Base-by-base conservation (phyloP, 2,329 filamentous ascomycete genomes). In the Parasarocladium wereldwijsianum region DNA sequence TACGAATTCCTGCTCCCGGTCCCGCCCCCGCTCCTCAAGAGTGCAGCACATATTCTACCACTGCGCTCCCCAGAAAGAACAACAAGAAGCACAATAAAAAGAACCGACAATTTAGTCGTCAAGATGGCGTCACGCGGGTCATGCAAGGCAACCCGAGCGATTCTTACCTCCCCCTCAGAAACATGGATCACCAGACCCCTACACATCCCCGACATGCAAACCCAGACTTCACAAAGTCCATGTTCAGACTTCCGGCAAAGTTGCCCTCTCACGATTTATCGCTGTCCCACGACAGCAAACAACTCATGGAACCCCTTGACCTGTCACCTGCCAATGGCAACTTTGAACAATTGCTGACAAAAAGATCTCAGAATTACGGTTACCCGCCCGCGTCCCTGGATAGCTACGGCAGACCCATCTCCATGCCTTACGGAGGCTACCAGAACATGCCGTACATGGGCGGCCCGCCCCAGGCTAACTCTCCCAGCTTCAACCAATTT, bases 321-420 rank as follows among this genome's bases (percentile, higher is more conserved):
- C 55, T 85, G 34, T 75, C 76, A 38, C 78, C 78, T 35, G 70
- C 74, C 46, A 76, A 61, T 48, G 70, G 71, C 46, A 65, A 74
- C 40, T 83, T 77, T 66, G 77, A 86, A 52, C 65, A 86, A 52
- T 65, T 68, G 70, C 78, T 86, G 63, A 84, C 71, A 46, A 55
- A 65, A 43, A 69, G 68, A 57, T 59, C 68, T 49, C 79, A 87
- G 76, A 65, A 59, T 38, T 74, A 65, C 50, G 62, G 59, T 32
- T 78, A 64, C 39, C 55, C 53, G 19, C 66, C 65, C 10, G 50
- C 49, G 36, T 44, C 45, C 32, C 34, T 54, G 40, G 58, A 58
- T 45, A 52, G 49, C 33, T 57, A 51, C 33, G 49, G 48, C 27
- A 50, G 52, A 21, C 49, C 48, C 20, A 38, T 58, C 17, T 40